A percentile compares a stretch with the other conserved stretches of the same genome.
Evolutionary conservation across 306 rosid species (phyloP).

Genomic region (Hippophae gyantsensis): DNA sequence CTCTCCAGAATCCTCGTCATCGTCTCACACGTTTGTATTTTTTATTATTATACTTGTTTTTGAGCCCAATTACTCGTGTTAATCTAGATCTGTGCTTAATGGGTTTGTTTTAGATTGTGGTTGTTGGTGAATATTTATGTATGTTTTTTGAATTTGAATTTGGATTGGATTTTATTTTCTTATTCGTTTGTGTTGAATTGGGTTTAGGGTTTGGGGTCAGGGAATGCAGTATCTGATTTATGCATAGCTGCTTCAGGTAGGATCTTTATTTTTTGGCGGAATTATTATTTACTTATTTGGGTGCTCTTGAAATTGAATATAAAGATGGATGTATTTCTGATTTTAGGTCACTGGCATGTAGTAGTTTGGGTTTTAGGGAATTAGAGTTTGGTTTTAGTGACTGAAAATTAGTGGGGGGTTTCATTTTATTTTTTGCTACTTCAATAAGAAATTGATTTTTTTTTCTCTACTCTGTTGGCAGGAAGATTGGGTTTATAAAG

Average conservation of each 20-base stretch:
- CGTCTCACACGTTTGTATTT: slow-evolving; percentile 61
- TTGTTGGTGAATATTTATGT: neutral
- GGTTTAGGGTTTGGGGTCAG: slow-evolving; percentile 9
- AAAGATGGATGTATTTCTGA: neutral
- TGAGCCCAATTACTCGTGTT: neutral
- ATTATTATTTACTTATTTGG: slow-evolving; percentile 11
- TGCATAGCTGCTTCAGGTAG: neutral
- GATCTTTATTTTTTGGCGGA: slow-evolving; percentile 41
- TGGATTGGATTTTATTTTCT: slow-evolving; percentile 2
- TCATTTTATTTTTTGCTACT: no score
- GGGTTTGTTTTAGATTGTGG: neutral
- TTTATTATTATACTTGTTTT: neutral
- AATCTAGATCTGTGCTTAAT: neutral
- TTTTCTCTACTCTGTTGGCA: no score
- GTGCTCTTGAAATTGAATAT: neutral
- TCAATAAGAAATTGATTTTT: no score
- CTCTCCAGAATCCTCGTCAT: slow-evolving; percentile 88
- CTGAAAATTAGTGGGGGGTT: no score
- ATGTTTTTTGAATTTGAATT: slow-evolving; percentile 8
- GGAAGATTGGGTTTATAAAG: no score
- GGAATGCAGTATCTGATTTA: neutral
- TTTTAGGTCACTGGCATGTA: neutral
- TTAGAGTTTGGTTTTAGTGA: neutral
- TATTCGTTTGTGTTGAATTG: slow-evolving; percentile 6
- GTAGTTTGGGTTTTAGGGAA: neutral